Evolutionary conservation across 495 filamentous ascomycete genomes (phyloP), one percentile per base, ranked within the genome.

Genomic region (Podospora bellae-mahoneyi): DNA sequence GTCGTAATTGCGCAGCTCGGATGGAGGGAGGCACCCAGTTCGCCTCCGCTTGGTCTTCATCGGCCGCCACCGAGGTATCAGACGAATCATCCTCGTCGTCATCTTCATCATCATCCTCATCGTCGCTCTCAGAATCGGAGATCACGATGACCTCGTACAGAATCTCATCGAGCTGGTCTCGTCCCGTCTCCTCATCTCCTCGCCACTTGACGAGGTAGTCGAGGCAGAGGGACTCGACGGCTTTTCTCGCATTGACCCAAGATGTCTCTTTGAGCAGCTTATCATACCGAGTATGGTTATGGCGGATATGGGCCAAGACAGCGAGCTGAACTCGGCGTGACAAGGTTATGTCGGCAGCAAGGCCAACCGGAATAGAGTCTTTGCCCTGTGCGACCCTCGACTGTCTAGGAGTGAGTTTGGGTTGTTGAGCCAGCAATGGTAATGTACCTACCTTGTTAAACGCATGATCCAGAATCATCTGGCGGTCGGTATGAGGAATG

Each of bases 211-310:
- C 85, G 64, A 97, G 81, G 72, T 89, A 85, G 64, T 89, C 86
- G 32, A 94, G 80, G 62, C 88, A 92, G 16, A 87, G 78, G 58
- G 88, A 84, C 72, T 94, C 90, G 53, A 95, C 90, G 55, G 80
- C 76, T 66, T 82, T 85, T 66, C 93, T 84, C 27, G 93, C 92
- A 66, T 91, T 90, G 58, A 84, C 80, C 77, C 87, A 93, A 7
- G 77, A 80, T 5, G 84, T 86, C 60, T 84, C 81, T 67, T 83
- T 87, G 28, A 97, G 81, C 30, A 96, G 81, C 69, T 85, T 79
- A 78, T 97, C 93, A 77, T 97, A 97, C 68, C 91, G 83, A 19
- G 94, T 97, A 76, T 96, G 92, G 32, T 80, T 82, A 74, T 97
- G 94, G 53, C 94, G 86, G 71, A 97, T 92, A 77, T 96, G 91